Conservation (phyloP, 2,329 filamentous ascomycete genomes). For the Paraphaeosphaeria sporulosa region DNA sequence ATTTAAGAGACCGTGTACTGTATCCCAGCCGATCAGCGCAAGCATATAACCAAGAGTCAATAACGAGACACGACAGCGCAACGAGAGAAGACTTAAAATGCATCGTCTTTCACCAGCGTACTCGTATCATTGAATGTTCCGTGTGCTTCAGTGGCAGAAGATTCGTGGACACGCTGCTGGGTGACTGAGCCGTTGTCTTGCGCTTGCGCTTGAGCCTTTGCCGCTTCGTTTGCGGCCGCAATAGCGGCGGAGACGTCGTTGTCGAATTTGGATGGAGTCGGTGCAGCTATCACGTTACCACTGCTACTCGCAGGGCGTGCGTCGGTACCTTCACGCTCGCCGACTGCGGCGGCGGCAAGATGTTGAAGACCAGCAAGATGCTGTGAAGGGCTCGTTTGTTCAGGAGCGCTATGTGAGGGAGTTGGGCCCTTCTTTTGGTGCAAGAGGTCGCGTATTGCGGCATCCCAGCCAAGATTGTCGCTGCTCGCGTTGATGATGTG, state of each 20-base stretch:
- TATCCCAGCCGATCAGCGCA: neutral
- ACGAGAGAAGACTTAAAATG: conserved; percentile 1
- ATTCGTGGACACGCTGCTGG: conserved; percentile 37
- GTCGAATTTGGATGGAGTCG: conserved; percentile 30
- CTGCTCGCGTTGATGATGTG: conserved; percentile 40
- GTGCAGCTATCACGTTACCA: conserved; percentile 27
- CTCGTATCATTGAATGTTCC: conserved; percentile 21
- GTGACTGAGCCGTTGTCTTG: conserved; percentile 39
- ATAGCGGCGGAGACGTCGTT: conserved; percentile 48
- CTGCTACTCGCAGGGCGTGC: conserved; percentile 36
- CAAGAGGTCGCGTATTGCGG: conserved; percentile 41
- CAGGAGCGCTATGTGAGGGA: conserved; percentile 27
- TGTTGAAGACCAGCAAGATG: conserved; percentile 50
- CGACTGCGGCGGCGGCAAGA: conserved; percentile 49
- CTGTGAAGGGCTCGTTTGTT: conserved; percentile 37
- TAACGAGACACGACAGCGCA: neutral
- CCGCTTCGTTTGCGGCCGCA: conserved; percentile 47
- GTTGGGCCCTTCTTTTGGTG: conserved; percentile 39
- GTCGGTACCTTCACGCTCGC: conserved; percentile 44
- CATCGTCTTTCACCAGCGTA: conserved; percentile 19
- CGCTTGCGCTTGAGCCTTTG: conserved; percentile 45
- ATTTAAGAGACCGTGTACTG: neutral
- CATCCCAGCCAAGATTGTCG: conserved; percentile 46
- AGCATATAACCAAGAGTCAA: neutral
- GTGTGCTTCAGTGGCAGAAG: conserved; percentile 19